phyloP scores from a whole-genome alignment of 2,329 filamentous ascomycete species.

The Westerdykella sp. region DNA sequence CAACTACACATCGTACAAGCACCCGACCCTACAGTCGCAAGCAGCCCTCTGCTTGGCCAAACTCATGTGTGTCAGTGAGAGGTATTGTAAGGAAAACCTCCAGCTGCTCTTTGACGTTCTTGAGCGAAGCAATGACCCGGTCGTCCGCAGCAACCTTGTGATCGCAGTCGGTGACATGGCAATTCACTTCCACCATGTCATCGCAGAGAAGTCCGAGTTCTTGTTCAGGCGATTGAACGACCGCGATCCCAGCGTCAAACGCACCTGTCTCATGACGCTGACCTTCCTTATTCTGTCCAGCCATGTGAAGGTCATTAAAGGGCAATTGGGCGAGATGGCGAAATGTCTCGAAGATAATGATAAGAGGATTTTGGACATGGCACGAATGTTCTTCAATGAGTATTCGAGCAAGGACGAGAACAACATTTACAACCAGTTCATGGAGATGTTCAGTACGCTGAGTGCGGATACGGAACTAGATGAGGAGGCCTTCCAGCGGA shows the following conservation, averaged over 20 bases:
- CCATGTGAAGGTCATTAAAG: constrained; percentile 93
- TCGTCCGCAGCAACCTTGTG: constrained; percentile 90
- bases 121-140: constrained; percentile 86
- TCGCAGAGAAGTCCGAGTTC: constrained; percentile 99
- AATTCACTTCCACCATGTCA: constrained; percentile 97
- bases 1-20: constrained; percentile 86
- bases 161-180: constrained; percentile 98
- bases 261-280: constrained; percentile 95
- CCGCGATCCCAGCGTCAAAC: constrained; percentile 80
- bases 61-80: constrained; percentile 95
- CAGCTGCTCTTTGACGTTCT: constrained; percentile 95
- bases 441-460: constrained; percentile 95
- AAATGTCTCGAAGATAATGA: constrained; percentile 98
- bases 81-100: constrained; percentile 92
- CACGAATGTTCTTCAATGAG: constrained; percentile 97
- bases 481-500: constrained; percentile 78
- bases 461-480: constrained; percentile 74
- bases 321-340: constrained; percentile 96
- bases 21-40: constrained; percentile 84
- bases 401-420: constrained; percentile 90
- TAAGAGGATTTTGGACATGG: constrained; percentile 85
- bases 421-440: constrained; percentile 98
- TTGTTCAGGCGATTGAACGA: constrained; percentile 91
- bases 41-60: constrained; percentile 93
- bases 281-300: constrained; percentile 96